A percentile compares a stretch with the other conserved stretches of the same genome.
Evolutionary conservation across 805 yeast genomes (phyloP).

Genomic region (Ogataea pignaliae): DNA sequence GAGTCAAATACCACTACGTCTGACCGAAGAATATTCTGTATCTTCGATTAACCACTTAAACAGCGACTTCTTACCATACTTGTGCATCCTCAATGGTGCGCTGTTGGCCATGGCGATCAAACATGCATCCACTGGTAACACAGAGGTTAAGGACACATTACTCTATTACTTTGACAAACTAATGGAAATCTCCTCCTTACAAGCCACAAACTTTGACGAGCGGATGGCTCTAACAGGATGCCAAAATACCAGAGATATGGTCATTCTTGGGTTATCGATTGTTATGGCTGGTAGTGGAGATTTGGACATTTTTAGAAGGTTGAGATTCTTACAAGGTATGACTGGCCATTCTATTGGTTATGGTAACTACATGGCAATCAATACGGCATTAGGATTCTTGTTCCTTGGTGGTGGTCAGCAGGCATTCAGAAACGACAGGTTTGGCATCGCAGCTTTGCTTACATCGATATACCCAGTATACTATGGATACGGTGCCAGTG

Average conservation of each 20-base stretch:
- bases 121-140: slow-evolving; percentile 66
- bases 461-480: slow-evolving; percentile 76
- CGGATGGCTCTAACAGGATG: slow-evolving; percentile 51
- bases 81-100: slow-evolving; percentile 68
- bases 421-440: slow-evolving; percentile 59
- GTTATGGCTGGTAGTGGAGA: slow-evolving; percentile 94
- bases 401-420: slow-evolving; percentile 92
- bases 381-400: slow-evolving; percentile 80
- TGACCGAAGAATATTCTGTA: slow-evolving; percentile 30
- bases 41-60: slow-evolving; percentile 34
- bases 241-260: slow-evolving; percentile 49
- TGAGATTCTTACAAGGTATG: slow-evolving; percentile 64
- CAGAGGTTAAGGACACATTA: slow-evolving; percentile 49
- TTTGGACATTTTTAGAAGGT: slow-evolving; percentile 65
- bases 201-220: slow-evolving; percentile 52
- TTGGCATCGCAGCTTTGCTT: slow-evolving; percentile 65
- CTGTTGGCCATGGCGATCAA: slow-evolving; percentile 71
- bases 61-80: slow-evolving; percentile 58
- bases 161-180: slow-evolving; percentile 51
- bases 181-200: slow-evolving; percentile 37
- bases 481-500: slow-evolving; percentile 25
- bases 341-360: slow-evolving; percentile 40
- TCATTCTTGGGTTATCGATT: slow-evolving; percentile 62
- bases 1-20: slow-evolving; percentile 46
- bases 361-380: slow-evolving; percentile 73